Conservation (phyloP, 2,329 filamentous ascomycete genomes). For the Paradendryphiella salina region DNA sequence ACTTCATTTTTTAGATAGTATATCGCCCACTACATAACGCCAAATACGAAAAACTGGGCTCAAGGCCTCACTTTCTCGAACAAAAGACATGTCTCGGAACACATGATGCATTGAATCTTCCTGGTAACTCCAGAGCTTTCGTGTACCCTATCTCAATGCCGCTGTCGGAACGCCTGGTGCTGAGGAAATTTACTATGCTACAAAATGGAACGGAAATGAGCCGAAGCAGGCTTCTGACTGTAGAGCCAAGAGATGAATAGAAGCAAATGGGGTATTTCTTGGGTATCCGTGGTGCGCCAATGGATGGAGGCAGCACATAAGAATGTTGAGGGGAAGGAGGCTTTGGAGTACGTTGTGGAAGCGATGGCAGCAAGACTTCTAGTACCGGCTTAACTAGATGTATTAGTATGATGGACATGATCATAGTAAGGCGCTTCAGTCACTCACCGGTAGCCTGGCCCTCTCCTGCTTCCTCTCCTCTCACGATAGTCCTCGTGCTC, state of each 20-base stretch:
- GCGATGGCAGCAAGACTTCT: background rate
- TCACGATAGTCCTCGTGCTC: constrained; percentile 53
- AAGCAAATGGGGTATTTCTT: background rate
- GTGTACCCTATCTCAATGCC: background rate
- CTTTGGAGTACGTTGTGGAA: background rate
- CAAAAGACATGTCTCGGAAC: background rate
- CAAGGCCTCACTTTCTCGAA: background rate
- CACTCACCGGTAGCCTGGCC: constrained; percentile 55
- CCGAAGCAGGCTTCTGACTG: background rate
- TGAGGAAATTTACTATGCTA: constrained; percentile 15
- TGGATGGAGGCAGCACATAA: background rate
- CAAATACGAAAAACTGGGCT: background rate
- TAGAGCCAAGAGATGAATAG: background rate
- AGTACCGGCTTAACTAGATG: constrained; percentile 6
- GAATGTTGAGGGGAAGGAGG: background rate
- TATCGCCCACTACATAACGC: background rate
- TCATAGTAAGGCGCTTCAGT: fast-evolving
- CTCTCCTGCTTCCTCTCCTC: constrained; percentile 45
- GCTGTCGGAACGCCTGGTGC: constrained; percentile 11
- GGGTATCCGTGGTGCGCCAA: constrained; percentile 8
- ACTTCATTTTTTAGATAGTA: too few relatives aligned
- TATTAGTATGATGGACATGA: background rate
- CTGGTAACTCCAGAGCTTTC: background rate
- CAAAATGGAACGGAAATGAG: constrained; percentile 2
- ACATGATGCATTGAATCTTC: background rate